Evolutionary conservation across 2,329 filamentous ascomycete species (phyloP), one percentile per base, ranked within the genome.

Genomic region (Fusarium nodosum): DNA sequence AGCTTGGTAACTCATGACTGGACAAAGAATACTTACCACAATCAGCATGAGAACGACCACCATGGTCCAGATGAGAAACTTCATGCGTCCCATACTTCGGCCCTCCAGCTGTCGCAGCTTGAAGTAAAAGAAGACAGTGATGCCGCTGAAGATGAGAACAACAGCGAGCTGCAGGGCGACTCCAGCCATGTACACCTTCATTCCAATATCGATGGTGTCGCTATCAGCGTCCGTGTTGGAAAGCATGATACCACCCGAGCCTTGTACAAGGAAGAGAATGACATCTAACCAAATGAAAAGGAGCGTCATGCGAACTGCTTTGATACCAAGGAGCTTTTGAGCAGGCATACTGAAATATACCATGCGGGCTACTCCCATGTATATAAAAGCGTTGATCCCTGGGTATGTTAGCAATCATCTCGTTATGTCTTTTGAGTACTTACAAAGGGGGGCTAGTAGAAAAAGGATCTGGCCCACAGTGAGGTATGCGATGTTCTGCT

Each of bases 251-350:
- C 82, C 83, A 30, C 79, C 81, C 3, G 62, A 76, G 16, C 74
- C 77, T 69, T 86, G 83, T 31, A 84, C 75, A 18, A 86, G 57
- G 72, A 86, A 86, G 16, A 81, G 82, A 34, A 81, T 38, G n/a
- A 85, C 68, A 65, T 85, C 83, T 34, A 84, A 76, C 75, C 80
- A 80, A 11, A 86, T 82, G 50, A 86, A 86, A 38, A 81, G 72
- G 42, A 79, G 79, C 16, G 82, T 81, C 60, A 86, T 77, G 20
- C 76, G 76, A 28, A 75, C 72, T 20, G 79, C 77, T 31, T 75
- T 78, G 46, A 81, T 69, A 12, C 78, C 76, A 36, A 79, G 72
- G 22, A 82, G 75, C 30, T 73, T 77, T 66, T 78, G 77, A 12
- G 79, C 76, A 1, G 81, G 81, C 26, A 82, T 74, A 60, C 76